Evolutionary conservation across 371 early-diverging fungal genomes (phyloP), one percentile per base, ranked within the genome.

Genomic region (Lichtheimia ornata): DNA sequence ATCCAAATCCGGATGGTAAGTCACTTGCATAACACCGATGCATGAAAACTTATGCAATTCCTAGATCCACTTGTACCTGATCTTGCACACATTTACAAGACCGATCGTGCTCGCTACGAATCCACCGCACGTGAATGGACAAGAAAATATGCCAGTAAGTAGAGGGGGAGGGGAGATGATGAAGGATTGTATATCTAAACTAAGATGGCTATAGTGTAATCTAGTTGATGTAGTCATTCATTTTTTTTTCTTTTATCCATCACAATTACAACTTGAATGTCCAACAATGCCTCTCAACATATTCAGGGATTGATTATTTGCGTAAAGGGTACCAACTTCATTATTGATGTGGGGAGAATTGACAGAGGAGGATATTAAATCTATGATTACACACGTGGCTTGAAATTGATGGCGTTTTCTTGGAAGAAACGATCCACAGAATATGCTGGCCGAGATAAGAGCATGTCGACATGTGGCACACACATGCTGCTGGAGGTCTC

Each of bases 31-130:
- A 35, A 35, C 35, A 35, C 11, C 11, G 35, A 35, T 35, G 35
- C 35, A 35, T 35, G 11, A 35, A 35, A 11, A 9, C 55, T 28
- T 2, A 28, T 47, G 40, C 15, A n/a, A 0, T 3, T 43, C 35
- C 20, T 62, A 74, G 91, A 92, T 67, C 94, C 99, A 18, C 88
- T 98, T 55, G 94, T 97, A 14, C 97, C 98, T 41, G 98, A 99
- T 77, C 93, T 98, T 69, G 99, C 98, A 53, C 95, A 97, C 70
- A 78, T 91, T 15, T 99, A 95, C 89, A 96, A 97, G 85, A 94
- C 92, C 41, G 97, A 99, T 72, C 88, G 92, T 61, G 65, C 86
- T 27, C 88, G 89, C 52, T 96, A 97, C 70, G 94, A 95, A 70
- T 67, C 86, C 30, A 94, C 92, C 50, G 96, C 97, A 53, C 75